Evolutionary conservation across 208 protist genomes (phyloP).

Genomic region (Balamuthia mandrillaris): DNA sequence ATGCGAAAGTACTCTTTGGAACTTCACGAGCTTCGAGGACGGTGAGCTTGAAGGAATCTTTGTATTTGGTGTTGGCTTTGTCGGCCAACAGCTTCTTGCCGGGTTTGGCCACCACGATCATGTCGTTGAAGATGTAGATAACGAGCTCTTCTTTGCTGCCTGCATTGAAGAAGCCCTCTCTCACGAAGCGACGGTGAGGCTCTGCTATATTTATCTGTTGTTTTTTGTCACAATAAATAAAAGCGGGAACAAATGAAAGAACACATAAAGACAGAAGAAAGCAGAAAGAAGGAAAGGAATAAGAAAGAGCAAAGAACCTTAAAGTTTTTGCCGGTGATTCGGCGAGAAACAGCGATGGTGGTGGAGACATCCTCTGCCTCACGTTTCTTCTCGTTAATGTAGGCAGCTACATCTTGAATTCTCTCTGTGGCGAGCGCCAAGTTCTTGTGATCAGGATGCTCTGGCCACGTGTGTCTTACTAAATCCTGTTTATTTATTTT

Average conservation of each 20-base stretch:
- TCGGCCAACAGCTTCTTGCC: neutral
- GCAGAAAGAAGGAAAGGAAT: neutral
- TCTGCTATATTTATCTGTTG: neutral
- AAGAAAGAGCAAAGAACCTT: neutral
- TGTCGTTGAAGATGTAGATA: conserved; percentile 3
- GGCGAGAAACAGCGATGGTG: neutral
- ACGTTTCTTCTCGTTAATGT: neutral
- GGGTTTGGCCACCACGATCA: neutral
- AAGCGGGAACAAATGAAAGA: neutral
- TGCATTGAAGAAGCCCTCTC: neutral
- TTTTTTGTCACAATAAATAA: neutral
- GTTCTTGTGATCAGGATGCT: neutral
- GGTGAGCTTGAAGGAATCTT: neutral
- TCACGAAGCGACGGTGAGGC: neutral
- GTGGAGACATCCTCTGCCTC: conserved; percentile 1
- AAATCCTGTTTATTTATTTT: no score
- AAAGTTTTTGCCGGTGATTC: neutral
- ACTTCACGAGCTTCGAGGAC: neutral
- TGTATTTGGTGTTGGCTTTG: neutral
- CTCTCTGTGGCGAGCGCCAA: neutral
- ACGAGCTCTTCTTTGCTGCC: conserved; percentile 2
- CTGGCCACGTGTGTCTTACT: neutral
- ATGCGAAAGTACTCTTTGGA: neutral
- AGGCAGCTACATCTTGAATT: neutral
- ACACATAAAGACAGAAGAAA: neutral